phyloP scores from a whole-genome alignment of 2,329 filamentous ascomycete species.

The Cladosporium halotolerans region DNA sequence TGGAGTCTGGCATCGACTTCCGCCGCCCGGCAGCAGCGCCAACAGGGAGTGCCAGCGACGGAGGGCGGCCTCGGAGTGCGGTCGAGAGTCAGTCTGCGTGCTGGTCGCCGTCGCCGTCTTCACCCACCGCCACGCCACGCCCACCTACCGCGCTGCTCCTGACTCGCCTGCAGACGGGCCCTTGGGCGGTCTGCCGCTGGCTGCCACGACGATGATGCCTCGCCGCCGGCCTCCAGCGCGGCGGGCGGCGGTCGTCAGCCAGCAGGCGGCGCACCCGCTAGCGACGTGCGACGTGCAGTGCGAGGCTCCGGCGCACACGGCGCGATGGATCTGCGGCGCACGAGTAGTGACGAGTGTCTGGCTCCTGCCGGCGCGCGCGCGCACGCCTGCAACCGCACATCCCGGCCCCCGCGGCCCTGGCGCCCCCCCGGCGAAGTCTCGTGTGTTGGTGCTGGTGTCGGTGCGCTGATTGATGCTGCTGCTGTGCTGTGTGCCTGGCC shows the following conservation, averaged over 20 bases:
- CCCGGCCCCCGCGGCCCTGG: conserved; percentile 10
- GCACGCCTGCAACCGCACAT: conserved; percentile 4
- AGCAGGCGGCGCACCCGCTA: not conserved
- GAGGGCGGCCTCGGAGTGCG: not conserved
- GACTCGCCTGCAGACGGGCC: not conserved
- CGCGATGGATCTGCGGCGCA: conserved; percentile 1
- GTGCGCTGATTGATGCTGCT: too few relatives aligned
- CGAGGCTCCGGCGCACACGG: not conserved
- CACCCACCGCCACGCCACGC: not conserved
- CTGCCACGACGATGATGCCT: too few relatives aligned
- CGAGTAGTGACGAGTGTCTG: conserved; percentile 3
- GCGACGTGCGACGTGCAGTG: not conserved
- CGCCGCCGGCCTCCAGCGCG: not conserved
- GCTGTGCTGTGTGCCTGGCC: too few relatives aligned
- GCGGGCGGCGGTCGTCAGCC: not conserved
- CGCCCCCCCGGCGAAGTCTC: conserved; percentile 3
- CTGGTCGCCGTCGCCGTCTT: not conserved
- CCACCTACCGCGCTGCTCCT: not conserved
- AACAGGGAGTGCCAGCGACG: not conserved
- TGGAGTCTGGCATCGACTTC: not conserved
- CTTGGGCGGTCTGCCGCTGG: not conserved
- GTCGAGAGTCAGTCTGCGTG: too few relatives aligned
- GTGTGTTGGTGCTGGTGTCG: not conserved
- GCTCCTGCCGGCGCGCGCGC: not conserved
- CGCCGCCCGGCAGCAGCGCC: not conserved